Base-by-base conservation (phyloP, 1,284 basidiomycete species). In the Pisolithus thermaeus region DNA sequence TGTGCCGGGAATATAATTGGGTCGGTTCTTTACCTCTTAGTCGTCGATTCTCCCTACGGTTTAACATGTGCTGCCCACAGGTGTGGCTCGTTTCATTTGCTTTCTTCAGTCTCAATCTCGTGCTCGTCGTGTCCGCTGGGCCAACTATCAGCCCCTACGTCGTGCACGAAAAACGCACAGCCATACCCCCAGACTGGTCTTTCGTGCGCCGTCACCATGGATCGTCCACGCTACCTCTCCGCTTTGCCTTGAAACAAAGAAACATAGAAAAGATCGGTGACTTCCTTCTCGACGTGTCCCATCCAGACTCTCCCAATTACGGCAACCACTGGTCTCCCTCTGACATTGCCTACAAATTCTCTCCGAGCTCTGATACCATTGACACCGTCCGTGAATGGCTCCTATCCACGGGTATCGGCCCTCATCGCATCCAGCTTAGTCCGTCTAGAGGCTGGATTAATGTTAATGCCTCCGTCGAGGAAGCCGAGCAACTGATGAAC, bases 241-340 rank as follows among this genome's bases (percentile, higher is more conserved):
- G 73, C 28, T 71, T 77, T 50, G 76, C 71, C 5, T 66, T 77
- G 22, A 59, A 63, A 7, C 74, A 78, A 57, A 57, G 62, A 37
- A 77, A 78, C 58, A 52, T 77, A 4, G 63, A 69, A 20, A 50
- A 59, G 14, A 52, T 78, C 14, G 69, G 75, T 20, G 61, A 69
- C 40, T 65, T 60, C 52, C 65, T 77, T 32, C 64, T 71, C 49
- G 72, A 71, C 41, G 71, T 77, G 5, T 76, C 77, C 8, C 68
- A 75, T 51, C 77, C 77, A 4, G 56, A 62, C 16, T 78, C 73
- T 3, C 55, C 65, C 12, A 68, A 70, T 60, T 79, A 76, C 51
- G 76, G 77, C 6, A 68, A 73, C 37, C 77, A 79, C 56, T 79
- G 77, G 77, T 59, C 65, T 1, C 58, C 72, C 11, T 63, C 56